phyloP scores from a whole-genome alignment of 208 protist genomes.

The Blastocrithidia nonstop region DNA sequence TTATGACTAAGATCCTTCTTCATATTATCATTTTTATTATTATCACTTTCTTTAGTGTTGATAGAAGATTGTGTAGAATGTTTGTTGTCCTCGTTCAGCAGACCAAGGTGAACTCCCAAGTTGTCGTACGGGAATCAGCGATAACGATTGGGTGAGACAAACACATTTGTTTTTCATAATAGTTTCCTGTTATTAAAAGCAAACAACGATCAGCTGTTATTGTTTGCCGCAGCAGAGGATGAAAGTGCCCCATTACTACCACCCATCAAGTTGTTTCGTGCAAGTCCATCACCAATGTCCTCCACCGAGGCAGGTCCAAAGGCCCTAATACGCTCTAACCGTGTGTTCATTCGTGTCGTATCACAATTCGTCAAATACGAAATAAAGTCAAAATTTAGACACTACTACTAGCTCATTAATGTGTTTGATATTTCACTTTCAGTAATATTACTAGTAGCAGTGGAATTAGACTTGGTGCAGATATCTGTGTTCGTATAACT shows the following conservation, averaged over 20 bases:
- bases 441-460: constrained; percentile 3
- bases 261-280: constrained; percentile 24
- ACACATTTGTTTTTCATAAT: constrained; percentile 29
- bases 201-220: constrained; percentile 38
- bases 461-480: constrained; percentile 4
- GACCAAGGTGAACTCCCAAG: constrained; percentile 26
- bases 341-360: constrained; percentile 36
- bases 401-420: not conserved
- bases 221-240: no score
- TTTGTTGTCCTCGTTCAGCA: no score
- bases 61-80: no score
- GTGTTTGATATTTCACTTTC: not conserved
- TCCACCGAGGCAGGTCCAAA: constrained; percentile 64
- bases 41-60: no score
- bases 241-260: constrained; percentile 18
- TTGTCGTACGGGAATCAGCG: constrained; percentile 65
- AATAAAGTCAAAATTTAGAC: constrained; percentile 9
- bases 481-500: not conserved
- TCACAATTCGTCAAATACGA: constrained; percentile 46
- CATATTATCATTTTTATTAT: no score
- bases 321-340: constrained; percentile 45
- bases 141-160: constrained; percentile 65
- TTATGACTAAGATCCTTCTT: not conserved
- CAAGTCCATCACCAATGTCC: constrained; percentile 59
- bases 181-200: constrained; percentile 22